Conservation (phyloP, 192 early-diverging fungal species). For the Dimargaris verticillata region DNA sequence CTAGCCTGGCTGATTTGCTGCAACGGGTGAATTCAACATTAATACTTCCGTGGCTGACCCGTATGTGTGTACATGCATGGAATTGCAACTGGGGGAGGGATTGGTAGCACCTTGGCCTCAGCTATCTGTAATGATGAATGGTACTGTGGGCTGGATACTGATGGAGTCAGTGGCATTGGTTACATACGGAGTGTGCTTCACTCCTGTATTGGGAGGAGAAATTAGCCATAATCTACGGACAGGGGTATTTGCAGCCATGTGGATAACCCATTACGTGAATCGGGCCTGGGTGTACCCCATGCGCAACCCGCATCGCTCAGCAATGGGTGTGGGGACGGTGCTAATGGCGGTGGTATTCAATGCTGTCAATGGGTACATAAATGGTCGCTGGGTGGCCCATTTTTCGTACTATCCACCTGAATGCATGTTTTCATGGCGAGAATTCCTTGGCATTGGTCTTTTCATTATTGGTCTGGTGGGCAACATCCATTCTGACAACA, state of each 20-base stretch:
- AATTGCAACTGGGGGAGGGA: background rate
- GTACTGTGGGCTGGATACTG: constrained; percentile 9
- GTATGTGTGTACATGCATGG: background rate
- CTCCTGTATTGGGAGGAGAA: too few relatives aligned
- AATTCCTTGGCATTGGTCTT: background rate
- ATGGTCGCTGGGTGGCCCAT: constrained; percentile 21
- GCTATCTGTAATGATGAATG: too few relatives aligned
- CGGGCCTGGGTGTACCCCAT: constrained; percentile 26
- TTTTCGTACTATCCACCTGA: background rate
- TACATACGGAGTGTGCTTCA: background rate
- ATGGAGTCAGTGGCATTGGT: background rate
- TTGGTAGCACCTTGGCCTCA: too few relatives aligned
- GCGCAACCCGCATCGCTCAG: constrained; percentile 19
- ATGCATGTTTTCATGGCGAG: background rate
- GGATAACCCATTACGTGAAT: constrained; percentile 19
- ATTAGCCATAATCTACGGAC: background rate
- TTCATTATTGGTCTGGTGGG: background rate
- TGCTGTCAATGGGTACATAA: constrained; percentile 24
- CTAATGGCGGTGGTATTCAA: constrained; percentile 23
- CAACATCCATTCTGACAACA: background rate
- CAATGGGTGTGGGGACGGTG: constrained; percentile 23
- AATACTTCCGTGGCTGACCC: background rate
- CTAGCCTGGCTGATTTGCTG: too few relatives aligned
- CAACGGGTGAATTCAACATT: too few relatives aligned
- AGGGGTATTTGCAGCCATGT: background rate